Conservation (phyloP, 2,329 filamentous ascomycete genomes). For the Fonsecaea multimorphosa region DNA sequence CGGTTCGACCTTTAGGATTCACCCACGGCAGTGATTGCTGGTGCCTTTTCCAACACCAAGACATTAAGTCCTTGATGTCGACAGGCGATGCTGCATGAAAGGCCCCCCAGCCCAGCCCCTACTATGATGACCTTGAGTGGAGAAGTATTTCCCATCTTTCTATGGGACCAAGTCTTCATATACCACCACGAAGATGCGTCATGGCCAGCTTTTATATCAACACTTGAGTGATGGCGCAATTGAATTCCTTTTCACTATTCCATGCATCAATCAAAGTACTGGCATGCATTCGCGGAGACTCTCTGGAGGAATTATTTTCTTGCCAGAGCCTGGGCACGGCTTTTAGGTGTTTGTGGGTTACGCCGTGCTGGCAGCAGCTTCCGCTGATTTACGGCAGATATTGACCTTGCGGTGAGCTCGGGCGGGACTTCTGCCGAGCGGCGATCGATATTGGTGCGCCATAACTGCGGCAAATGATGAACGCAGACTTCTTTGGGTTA, state of each 20-base stretch:
- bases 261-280: not conserved
- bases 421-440: not conserved
- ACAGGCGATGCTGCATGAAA: slow-evolving; percentile 22
- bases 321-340: not conserved
- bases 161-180: not conserved
- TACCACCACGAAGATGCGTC: not conserved
- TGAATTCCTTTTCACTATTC: not conserved
- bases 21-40: slow-evolving; percentile 22
- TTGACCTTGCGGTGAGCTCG: not conserved
- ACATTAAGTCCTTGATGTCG: slow-evolving; percentile 11
- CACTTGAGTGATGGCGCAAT: not conserved
- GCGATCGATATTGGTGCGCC: not conserved
- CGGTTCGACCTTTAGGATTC: slow-evolving; percentile 1
- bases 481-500: not conserved
- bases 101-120: slow-evolving; percentile 45
- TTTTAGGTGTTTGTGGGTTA: not conserved
- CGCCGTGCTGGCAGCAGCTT: not conserved
- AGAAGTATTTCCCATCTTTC: slow-evolving; percentile 4
- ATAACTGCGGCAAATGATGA: not conserved
- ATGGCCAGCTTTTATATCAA: not conserved
- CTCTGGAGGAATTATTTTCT: not conserved
- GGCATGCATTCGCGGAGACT: not conserved
- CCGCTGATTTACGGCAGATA: not conserved
- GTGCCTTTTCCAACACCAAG: slow-evolving; percentile 19
- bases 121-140: slow-evolving; percentile 34